A percentile compares a stretch with the other conserved stretches of the same genome.
phyloP scores from a whole-genome alignment of 495 filamentous ascomycete species.

The Neurospora tetraspora region DNA sequence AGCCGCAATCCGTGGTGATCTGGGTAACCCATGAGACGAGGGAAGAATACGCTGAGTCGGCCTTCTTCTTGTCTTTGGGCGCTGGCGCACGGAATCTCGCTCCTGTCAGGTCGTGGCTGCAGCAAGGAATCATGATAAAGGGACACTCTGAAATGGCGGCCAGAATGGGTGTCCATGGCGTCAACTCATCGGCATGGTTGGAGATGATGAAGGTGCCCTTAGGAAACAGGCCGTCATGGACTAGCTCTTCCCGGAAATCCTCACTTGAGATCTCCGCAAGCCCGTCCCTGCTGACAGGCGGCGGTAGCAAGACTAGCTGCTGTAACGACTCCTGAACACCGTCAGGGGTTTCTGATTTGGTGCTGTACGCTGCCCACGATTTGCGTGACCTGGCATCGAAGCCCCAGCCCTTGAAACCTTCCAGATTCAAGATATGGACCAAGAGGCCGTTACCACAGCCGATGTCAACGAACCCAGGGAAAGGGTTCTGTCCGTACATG shows the following conservation, averaged over 20 bases:
- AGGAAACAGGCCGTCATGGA: constrained; percentile 65
- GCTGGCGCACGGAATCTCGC: constrained; percentile 59
- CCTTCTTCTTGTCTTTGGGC: constrained; percentile 40
- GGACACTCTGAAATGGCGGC: constrained; percentile 63
- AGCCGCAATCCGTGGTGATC: constrained; percentile 62
- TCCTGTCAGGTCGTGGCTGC: constrained; percentile 78
- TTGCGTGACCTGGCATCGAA: constrained; percentile 80
- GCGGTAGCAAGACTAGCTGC: constrained; percentile 67
- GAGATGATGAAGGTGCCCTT: constrained; percentile 82
- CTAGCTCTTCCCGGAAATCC: constrained; percentile 23
- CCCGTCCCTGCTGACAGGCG: constrained; percentile 25
- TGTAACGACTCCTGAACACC: constrained; percentile 38
- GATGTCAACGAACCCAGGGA: constrained; percentile 90
- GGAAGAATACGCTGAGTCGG: constrained; percentile 56
- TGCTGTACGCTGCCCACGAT: constrained; percentile 67
- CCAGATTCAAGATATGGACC: constrained; percentile 70
- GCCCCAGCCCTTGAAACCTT: constrained; percentile 81
- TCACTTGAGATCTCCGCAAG: constrained; percentile 8
- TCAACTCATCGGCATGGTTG: constrained; percentile 94
- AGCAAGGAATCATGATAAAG: constrained; percentile 90
- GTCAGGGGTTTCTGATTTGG: constrained; percentile 24
- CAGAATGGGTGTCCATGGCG: constrained; percentile 87
- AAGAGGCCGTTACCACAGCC: constrained; percentile 93
- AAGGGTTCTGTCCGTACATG: constrained; percentile 58
- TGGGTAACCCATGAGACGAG: constrained; percentile 59